These are phyloP conservation scores for Sporodiniella umbellata DNA, from an alignment of 371 early-diverging fungal species.

Conservation along the genomic window DNA sequence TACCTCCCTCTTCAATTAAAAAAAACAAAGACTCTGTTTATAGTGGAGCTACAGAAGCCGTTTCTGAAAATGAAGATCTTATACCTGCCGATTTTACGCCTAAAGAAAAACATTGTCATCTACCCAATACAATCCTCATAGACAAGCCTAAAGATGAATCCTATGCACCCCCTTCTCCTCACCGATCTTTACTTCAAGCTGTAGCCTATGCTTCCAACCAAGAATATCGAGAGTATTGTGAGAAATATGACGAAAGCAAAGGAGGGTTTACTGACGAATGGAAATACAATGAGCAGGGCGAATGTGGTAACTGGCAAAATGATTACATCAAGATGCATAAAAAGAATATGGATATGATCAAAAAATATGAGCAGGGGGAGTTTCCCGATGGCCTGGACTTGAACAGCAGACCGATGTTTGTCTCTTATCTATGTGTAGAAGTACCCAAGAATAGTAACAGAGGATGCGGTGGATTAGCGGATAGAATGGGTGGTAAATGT, in stretches of 20 bases:
- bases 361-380: constrained; percentile 29
- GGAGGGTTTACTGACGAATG: constrained; percentile 21
- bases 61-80: background rate
- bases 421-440: constrained; percentile 43
- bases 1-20: too few species aligned
- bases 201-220: constrained; percentile 22
- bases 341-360: constrained; percentile 26
- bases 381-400: constrained; percentile 16
- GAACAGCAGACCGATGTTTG: constrained; percentile 27
- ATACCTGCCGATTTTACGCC: background rate
- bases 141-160: constrained; percentile 29
- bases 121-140: constrained; percentile 20
- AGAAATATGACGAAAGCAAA: constrained; percentile 19
- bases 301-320: constrained; percentile 50
- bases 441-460: constrained; percentile 36
- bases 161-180: constrained; percentile 45
- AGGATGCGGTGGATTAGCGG: constrained; percentile 51
- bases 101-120: constrained; percentile 8
- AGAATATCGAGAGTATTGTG: constrained; percentile 38
- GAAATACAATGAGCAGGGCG: constrained; percentile 24
- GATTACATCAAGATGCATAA: constrained; percentile 33
- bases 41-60: background rate
- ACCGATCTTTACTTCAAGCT: constrained; percentile 29
- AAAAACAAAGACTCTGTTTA: background rate
- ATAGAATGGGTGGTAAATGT: constrained; percentile 51